phyloP scores from a whole-genome alignment of 768 basidiomycete genomes.

The Boletus pseudopeckii region DNA sequence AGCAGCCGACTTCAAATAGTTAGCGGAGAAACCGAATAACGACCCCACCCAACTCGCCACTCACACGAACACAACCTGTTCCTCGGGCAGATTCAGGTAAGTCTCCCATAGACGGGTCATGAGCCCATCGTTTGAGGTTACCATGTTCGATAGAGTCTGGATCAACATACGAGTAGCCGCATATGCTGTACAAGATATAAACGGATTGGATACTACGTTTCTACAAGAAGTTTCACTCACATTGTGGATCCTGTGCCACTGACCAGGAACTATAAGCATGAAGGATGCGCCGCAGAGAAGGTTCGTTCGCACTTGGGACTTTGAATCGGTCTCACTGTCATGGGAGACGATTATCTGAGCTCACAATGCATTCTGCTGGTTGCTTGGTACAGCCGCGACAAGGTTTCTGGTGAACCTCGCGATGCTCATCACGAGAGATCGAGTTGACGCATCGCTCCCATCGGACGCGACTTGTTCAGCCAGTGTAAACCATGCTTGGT shows the following conservation, averaged over 20 bases:
- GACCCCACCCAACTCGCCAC: slow-evolving; percentile 22
- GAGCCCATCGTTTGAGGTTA: slow-evolving; percentile 67
- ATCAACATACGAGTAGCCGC: slow-evolving; percentile 61
- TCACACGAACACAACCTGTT: slow-evolving; percentile 74
- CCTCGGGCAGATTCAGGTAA: slow-evolving; percentile 66
- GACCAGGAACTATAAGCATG: slow-evolving; percentile 77
- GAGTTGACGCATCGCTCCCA: slow-evolving; percentile 34
- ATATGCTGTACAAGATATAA: slow-evolving; percentile 43
- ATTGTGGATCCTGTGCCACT: slow-evolving; percentile 55
- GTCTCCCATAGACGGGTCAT: slow-evolving; percentile 58
- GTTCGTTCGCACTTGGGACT: slow-evolving; percentile 63
- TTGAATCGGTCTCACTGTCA: slow-evolving; percentile 2
- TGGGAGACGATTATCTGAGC: slow-evolving; percentile 25
- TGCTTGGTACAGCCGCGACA: slow-evolving; percentile 67
- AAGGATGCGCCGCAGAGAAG: slow-evolving; percentile 60
- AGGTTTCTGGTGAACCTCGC: slow-evolving; percentile 83
- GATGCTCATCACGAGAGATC: slow-evolving; percentile 45
- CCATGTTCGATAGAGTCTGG: slow-evolving; percentile 80
- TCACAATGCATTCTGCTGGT: slow-evolving; percentile 74
- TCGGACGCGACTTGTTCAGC: slow-evolving; percentile 34
- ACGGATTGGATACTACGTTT: not conserved
- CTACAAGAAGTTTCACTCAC: slow-evolving; percentile 37
- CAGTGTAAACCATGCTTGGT: slow-evolving; percentile 49
- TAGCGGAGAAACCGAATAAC: slow-evolving; percentile 2
- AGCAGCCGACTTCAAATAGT: slow-evolving; percentile 49